Evolutionary conservation across 2,329 filamentous ascomycete species (phyloP), one percentile per base, ranked within the genome.

Genomic region (Microascus cirrosus): DNA sequence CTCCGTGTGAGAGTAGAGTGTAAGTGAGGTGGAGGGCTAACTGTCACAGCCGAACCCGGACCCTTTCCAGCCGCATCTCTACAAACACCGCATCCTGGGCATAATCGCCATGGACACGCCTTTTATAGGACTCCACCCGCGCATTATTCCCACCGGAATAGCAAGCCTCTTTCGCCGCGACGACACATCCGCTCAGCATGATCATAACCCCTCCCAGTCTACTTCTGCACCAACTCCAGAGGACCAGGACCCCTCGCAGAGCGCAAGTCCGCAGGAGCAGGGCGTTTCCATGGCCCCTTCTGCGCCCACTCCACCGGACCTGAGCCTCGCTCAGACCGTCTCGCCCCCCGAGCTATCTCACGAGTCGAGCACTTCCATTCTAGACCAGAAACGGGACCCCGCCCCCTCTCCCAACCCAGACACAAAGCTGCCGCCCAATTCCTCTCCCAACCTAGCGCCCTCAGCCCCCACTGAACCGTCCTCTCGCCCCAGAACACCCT

Each of bases 121-220:
- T 0, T 90, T 95, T 59, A 76, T 96, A 6, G 92, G 92, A 3
- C 86, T 96, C 67, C 90, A 96, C 70, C 91, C 90, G 1, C 89
- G 92, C 6, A 87, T 96, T 50, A 82, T 96, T 50, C 81, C 85
- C n/a, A 88, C 88, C 42, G 90, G 91, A 1, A 80, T 95, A 57
- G 81, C 85, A 2, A 93, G 89, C 66, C 77, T 95, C 12, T 94
- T 96, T 69, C 73, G 77, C 39, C 70, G 75, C 3, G 70, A 74
- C 12, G 65, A 63, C 24, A 52, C 53, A 3, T 48, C 53, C 4
- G 53, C 52, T 25, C 25, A 42, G 4, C 42, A 48, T 24, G 28
- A 36, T 4, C n/a, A 22, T 7, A 24, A 51, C 22, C 22, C 42
- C 1, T 15, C 55, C 28, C 3, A 32, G 28, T 8, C 28, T 8